Evolutionary conservation across 257 asterid species (phyloP).

Genomic region (Agastache rugosa): DNA sequence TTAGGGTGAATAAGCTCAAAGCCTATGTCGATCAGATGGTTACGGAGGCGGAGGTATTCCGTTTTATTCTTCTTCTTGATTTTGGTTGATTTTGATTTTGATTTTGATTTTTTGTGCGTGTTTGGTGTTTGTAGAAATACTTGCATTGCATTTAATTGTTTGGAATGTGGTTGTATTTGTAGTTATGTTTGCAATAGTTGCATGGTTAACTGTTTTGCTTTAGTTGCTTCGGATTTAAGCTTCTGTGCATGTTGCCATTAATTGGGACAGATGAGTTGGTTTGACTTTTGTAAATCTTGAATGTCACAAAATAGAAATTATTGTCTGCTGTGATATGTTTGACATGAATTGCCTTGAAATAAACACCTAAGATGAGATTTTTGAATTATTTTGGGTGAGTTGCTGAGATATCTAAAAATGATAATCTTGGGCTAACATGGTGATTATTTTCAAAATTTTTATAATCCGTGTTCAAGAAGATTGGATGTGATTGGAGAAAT

Average conservation of each 20-base stretch:
- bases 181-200: constrained; percentile 22
- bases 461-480: neutral
- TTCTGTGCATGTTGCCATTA: constrained; percentile 13
- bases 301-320: neutral
- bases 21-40: constrained; percentile 91
- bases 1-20: constrained; percentile 81
- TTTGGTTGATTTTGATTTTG: neutral
- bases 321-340: neutral
- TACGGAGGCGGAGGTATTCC: constrained; percentile 77
- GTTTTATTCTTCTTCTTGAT: neutral
- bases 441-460: neutral
- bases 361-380: neutral
- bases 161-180: neutral
- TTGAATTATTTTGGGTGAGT: neutral
- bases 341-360: neutral
- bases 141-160: constrained; percentile 24
- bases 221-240: constrained; percentile 27
- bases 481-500: neutral
- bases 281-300: constrained; percentile 18
- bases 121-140: constrained; percentile 2
- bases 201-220: neutral
- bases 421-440: neutral
- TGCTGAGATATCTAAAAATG: too few species aligned
- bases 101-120: neutral
- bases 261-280: constrained; percentile 4